A percentile compares a stretch with the other conserved stretches of the same genome.
Evolutionary conservation across 352 stramenopile species (phyloP).

Genomic region (Phytophthora litchii): DNA sequence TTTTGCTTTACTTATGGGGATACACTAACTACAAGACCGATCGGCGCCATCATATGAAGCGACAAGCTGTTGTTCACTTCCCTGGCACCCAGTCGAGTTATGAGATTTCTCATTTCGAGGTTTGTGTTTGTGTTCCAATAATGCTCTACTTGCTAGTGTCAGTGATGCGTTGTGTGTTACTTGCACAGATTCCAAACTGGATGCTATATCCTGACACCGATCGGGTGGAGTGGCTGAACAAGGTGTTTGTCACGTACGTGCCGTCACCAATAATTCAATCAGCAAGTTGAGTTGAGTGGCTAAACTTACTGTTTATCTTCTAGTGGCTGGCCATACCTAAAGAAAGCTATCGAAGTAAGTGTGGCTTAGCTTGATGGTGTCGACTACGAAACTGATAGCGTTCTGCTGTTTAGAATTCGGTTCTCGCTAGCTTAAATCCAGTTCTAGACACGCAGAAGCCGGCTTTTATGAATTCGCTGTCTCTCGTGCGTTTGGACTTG

Average conservation of each 20-base stretch:
- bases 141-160: not conserved
- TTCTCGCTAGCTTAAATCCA: slow-evolving; percentile 64
- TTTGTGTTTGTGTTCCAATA: slow-evolving; percentile 6
- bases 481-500: slow-evolving; percentile 62
- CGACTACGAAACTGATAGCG: not conserved
- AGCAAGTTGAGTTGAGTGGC: not conserved
- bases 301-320: slow-evolving; percentile 4
- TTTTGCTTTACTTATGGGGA: slow-evolving; percentile 58
- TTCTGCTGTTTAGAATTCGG: slow-evolving; percentile 53
- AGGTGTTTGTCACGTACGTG: slow-evolving; percentile 56
- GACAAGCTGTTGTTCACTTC: slow-evolving; percentile 30
- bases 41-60: slow-evolving; percentile 24
- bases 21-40: slow-evolving; percentile 59
- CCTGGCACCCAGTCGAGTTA: slow-evolving; percentile 31
- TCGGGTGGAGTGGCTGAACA: slow-evolving; percentile 82
- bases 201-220: slow-evolving; percentile 67
- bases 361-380: not conserved
- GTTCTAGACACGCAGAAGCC: slow-evolving; percentile 64
- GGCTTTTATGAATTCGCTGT: slow-evolving; percentile 71
- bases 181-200: slow-evolving; percentile 55
- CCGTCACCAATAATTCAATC: not conserved
- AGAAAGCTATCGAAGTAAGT: slow-evolving; percentile 70
- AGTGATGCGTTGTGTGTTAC: not conserved
- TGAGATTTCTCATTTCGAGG: slow-evolving; percentile 21
- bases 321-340: slow-evolving; percentile 78